phyloP scores from a whole-genome alignment of 2,329 filamentous ascomycete species.

The Colletotrichum viniferum region DNA sequence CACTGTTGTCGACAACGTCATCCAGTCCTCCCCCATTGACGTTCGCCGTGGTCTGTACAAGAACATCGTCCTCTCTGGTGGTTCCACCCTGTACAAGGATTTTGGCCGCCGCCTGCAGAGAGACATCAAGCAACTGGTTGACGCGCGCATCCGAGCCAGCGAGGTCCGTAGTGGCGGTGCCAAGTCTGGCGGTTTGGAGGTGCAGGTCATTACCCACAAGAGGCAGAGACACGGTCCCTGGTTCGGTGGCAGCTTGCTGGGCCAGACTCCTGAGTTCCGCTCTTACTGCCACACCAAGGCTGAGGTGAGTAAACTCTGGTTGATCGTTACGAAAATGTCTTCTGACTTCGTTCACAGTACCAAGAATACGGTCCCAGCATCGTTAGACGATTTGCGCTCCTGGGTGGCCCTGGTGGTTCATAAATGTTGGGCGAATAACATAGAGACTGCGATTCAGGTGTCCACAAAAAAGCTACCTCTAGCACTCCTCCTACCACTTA shows the following conservation, averaged over 20 bases:
- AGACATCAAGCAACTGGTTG: slow-evolving; percentile 95
- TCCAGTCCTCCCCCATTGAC: slow-evolving; percentile 97
- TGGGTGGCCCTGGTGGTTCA: slow-evolving; percentile 88
- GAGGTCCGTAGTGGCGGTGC: slow-evolving; percentile 91
- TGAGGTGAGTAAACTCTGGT: slow-evolving; percentile 51
- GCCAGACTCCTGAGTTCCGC: slow-evolving; percentile 96
- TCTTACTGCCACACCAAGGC: slow-evolving; percentile 98
- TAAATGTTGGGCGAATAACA: slow-evolving; percentile 38
- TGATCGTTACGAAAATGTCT: neutral
- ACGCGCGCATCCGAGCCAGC: slow-evolving; percentile 89
- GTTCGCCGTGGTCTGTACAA: slow-evolving; percentile 97
- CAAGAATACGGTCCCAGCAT: slow-evolving; percentile 97
- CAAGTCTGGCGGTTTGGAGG: slow-evolving; percentile 91
- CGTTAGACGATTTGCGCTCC: slow-evolving; percentile 89
- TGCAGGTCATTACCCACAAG: slow-evolving; percentile 97
- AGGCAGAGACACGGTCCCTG: slow-evolving; percentile 96
- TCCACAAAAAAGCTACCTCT: neutral
- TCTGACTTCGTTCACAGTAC: slow-evolving; percentile 60
- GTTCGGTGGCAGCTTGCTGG: slow-evolving; percentile 96
- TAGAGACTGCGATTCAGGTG: slow-evolving; percentile 1
- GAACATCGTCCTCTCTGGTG: slow-evolving; percentile 98
- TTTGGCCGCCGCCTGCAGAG: slow-evolving; percentile 95
- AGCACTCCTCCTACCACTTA: neutral
- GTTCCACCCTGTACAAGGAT: slow-evolving; percentile 97
- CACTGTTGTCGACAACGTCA: slow-evolving; percentile 92